Evolutionary conservation across 441 rosid genomes (phyloP).

Genomic region (Gossypium gossypioides): DNA sequence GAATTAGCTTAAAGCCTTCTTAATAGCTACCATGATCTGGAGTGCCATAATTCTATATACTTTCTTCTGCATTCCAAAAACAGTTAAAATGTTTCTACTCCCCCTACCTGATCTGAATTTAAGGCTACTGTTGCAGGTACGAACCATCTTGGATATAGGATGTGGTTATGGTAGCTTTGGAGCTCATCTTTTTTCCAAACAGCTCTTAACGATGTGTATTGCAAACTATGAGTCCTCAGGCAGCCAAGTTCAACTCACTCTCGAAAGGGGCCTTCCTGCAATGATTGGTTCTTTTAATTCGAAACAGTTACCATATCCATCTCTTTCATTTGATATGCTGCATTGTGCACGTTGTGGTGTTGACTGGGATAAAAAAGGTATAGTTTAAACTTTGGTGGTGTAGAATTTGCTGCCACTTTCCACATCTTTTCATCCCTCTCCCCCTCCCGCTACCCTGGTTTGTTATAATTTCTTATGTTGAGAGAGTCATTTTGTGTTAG

Average conservation of each 20-base stretch:
- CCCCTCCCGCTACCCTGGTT: background rate
- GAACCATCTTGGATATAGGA: constrained; percentile 88
- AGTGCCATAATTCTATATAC: background rate
- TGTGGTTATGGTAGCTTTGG: constrained; percentile 99
- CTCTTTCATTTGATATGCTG: constrained; percentile 96
- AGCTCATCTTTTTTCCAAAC: constrained; percentile 80
- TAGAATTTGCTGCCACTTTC: background rate
- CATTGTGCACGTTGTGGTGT: constrained; percentile 86
- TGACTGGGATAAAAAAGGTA: constrained; percentile 97
- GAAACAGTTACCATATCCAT: constrained; percentile 82
- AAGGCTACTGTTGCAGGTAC: constrained; percentile 43
- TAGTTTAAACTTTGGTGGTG: background rate
- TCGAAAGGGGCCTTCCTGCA: constrained; percentile 98
- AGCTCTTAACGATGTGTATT: constrained; percentile 84
- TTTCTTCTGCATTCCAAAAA: background rate
- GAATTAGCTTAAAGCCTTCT: background rate
- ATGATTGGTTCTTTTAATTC: constrained; percentile 78
- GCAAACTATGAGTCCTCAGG: constrained; percentile 94
- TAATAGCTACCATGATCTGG: background rate
- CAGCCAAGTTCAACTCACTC: constrained; percentile 96
- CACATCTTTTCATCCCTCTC: background rate
- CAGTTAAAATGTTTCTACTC: background rate
- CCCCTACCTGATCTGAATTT: constrained; percentile 6
- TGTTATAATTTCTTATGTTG: background rate
- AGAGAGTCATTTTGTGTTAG: background rate